Base-by-base conservation (phyloP, 192 early-diverging fungal genomes). In the Podochytrium sp. region DNA sequence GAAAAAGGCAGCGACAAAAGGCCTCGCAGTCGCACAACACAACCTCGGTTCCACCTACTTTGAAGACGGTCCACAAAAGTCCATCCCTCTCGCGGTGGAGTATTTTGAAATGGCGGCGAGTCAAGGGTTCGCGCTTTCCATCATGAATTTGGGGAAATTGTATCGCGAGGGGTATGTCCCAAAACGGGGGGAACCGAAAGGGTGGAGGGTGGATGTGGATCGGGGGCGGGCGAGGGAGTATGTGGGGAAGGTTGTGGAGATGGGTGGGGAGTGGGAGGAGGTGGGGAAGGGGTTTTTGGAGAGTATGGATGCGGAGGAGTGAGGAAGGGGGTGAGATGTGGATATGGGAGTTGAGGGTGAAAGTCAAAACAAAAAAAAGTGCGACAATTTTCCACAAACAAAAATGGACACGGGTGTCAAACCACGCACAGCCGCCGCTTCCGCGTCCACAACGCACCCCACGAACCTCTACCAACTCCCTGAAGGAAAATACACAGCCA, bases 401-500 rank as follows among this genome's bases (percentile, higher is more conserved):
- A 30, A 47, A 6, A 68, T 68, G 66, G 50, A 68, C 50, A 65
- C 63, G 1, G 66, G 66, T 16, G 20, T 68, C 55, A 57, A 71
- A 71, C 69, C 69, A 3, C 52, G 35, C 10, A 57, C 37, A 25
- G 35, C 69, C 25, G 64, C 41, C 10, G 35, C 35, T 23, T 56
- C 57, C 2, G 37, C 74, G 32, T 47, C 55, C n/a, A 34, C 64
- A 30, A 35, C 38, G 1, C 62, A 75, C 37, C 79, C 81, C 18
- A 62, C 74, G 3, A 59, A 63, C 2, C 34, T 84, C 47, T 72
- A 74, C 32, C 87, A 87, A 70, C 79, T 86, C 27, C 87, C 87
- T 2, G 83, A 89, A 60, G 87, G 87, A 10, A 88, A 85, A 72
- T 80, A 79, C 65, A 89, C 87, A 0, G 60, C 75, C 16, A 89